phyloP scores from a whole-genome alignment of 2,329 filamentous ascomycete genomes.

The Colletotrichum noveboracense region DNA sequence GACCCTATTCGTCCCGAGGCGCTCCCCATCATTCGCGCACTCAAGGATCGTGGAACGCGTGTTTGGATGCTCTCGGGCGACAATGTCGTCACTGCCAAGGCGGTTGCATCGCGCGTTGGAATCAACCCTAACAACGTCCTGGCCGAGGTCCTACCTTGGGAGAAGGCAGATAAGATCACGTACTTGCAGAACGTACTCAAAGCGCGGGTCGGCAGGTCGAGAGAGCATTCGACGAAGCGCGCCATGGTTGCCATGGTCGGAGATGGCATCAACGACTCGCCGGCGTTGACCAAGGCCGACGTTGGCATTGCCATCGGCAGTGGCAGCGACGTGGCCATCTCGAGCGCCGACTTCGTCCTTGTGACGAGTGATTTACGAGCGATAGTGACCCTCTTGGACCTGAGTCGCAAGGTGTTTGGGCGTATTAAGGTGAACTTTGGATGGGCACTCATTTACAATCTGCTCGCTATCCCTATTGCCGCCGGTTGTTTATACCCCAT shows the following conservation, averaged over 20 bases:
- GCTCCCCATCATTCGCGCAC: slow-evolving; percentile 63
- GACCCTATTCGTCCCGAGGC: slow-evolving; percentile 83
- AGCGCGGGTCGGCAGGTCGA: slow-evolving; percentile 27
- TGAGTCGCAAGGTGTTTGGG: slow-evolving; percentile 75
- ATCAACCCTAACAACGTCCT: slow-evolving; percentile 79
- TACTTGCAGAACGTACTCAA: slow-evolving; percentile 62
- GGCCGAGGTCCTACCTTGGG: slow-evolving; percentile 82
- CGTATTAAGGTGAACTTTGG: slow-evolving; percentile 85
- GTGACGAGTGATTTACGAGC: slow-evolving; percentile 73
- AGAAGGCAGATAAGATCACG: slow-evolving; percentile 78
- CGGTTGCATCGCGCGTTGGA: slow-evolving; percentile 77
- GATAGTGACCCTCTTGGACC: slow-evolving; percentile 74
- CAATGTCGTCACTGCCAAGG: slow-evolving; percentile 82
- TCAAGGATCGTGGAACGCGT: slow-evolving; percentile 69
- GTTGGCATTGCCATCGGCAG: slow-evolving; percentile 85
- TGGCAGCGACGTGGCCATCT: slow-evolving; percentile 84
- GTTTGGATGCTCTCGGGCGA: slow-evolving; percentile 96
- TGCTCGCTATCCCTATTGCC: slow-evolving; percentile 78
- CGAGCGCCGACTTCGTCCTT: slow-evolving; percentile 81
- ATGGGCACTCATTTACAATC: slow-evolving; percentile 86
- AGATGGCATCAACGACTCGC: slow-evolving; percentile 89
- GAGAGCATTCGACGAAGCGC: slow-evolving; percentile 37
- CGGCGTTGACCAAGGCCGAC: slow-evolving; percentile 80
- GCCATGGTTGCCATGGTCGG: slow-evolving; percentile 81
- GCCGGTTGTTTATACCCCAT: slow-evolving; percentile 77